Base-by-base conservation (phyloP, 2,329 filamentous ascomycete genomes). In the Talaromyces sp. region DNA sequence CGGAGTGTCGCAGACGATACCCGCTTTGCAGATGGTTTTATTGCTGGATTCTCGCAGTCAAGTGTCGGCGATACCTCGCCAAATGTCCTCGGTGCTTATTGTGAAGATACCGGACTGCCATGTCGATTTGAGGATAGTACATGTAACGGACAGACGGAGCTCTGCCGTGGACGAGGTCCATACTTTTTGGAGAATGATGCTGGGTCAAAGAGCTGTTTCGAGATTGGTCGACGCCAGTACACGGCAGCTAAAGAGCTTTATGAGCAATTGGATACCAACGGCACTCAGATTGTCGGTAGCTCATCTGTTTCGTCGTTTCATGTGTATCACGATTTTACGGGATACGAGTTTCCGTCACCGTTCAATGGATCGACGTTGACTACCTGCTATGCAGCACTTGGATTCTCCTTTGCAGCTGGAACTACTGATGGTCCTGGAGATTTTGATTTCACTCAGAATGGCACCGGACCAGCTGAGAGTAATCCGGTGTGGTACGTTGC, bases 361-460 rank as follows among this genome's bases (percentile, higher is more conserved):
- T 81, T 81, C 70, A 92, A 96, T 54, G 87, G 86, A 2, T 79
- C 79, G 34, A 91, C 65, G 3, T 62, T 88, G 6, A 83, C 80
- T 59, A 96, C 93, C 0, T 98, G 94, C 71, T 89, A 93, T 3
- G 93, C 93, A 0, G 92, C 93, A 0, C 81, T 98, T 67, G 94
- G 94, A 5, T 96, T 95, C 75, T 93, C 91, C 0, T 98, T 98
- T 74, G 94, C 94, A 0, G 94, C 91, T 0, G 94, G 94, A 11
- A 98, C 94, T 0, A 91, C 92, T 0, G 94, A 98, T 75, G 92
- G 94, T 5, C 93, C 94, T 0, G 94, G 94, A 0, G 88, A 88
- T 0, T 96, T 97, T 72, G 94, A 98, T 77, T 97, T 98, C 75
- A 95, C 91, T 1, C 94, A 98, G 74, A 93, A 93, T 69, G 86